A percentile compares a stretch with the other conserved stretches of the same genome.
These are phyloP conservation scores for Tetradesmus lagerheimii DNA, from an alignment of 139 green algal genomes.

Conservation along the genomic window DNA sequence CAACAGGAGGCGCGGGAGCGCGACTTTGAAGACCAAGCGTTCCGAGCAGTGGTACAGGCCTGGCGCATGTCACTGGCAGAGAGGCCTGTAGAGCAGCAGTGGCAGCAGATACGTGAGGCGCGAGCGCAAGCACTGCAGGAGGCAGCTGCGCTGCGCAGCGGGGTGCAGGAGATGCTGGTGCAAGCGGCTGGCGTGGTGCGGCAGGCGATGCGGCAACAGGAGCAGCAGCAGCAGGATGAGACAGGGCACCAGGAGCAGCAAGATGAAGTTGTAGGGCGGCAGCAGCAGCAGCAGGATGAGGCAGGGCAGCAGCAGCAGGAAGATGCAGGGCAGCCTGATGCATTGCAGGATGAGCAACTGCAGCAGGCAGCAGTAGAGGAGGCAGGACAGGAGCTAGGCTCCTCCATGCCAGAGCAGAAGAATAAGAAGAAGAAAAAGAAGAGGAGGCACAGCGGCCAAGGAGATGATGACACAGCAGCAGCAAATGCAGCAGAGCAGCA, in stretches of 20 bases:
- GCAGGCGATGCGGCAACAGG: slow-evolving; percentile 14
- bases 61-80: neutral
- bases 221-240: slow-evolving; percentile 12
- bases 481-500: neutral
- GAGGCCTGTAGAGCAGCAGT: neutral
- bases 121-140: neutral
- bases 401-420: neutral
- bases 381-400: neutral
- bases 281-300: slow-evolving; percentile 1
- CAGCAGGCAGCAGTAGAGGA: neutral
- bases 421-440: neutral
- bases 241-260: neutral
- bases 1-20: neutral
- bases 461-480: neutral
- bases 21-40: slow-evolving; percentile 10
- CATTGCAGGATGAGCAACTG: neutral
- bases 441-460: neutral
- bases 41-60: slow-evolving; percentile 2
- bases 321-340: neutral
- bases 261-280: neutral
- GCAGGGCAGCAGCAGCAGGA: neutral
- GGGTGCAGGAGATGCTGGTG: slow-evolving; percentile 10
- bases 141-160: neutral
- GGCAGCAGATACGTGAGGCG: neutral
- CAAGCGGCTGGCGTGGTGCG: slow-evolving; percentile 9